Evolutionary conservation across 768 basidiomycete genomes (phyloP).

Genomic region (Solioccasus polychromus): DNA sequence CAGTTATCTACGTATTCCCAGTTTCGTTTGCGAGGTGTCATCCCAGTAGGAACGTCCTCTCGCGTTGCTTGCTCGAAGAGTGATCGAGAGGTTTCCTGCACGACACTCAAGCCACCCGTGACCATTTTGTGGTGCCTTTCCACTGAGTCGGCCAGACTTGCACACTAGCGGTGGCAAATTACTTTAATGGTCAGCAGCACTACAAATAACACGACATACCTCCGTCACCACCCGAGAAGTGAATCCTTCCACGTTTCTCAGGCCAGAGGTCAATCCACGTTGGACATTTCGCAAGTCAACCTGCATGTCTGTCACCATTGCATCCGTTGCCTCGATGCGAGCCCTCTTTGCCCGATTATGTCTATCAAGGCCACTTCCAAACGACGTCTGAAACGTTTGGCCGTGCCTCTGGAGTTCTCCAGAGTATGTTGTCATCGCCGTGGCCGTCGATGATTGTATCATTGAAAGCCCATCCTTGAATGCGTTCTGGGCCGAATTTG

Average conservation of each 20-base stretch:
- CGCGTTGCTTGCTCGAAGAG: conserved; percentile 56
- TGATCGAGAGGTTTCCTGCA: conserved; percentile 49
- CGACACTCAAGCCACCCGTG: conserved; percentile 41
- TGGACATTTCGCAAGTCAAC: conserved; percentile 52
- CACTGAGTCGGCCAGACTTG: conserved; percentile 38
- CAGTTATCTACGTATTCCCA: conserved; percentile 73
- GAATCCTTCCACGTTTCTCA: conserved; percentile 45
- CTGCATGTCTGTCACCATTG: conserved; percentile 48
- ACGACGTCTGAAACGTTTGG: conserved; percentile 42
- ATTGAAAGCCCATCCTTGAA: conserved; percentile 42
- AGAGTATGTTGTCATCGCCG: conserved; percentile 50
- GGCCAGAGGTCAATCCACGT: conserved; percentile 47
- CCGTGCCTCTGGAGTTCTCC: conserved; percentile 49
- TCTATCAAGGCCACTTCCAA: conserved; percentile 57
- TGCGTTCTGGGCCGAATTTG: conserved; percentile 37
- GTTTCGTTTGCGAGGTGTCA: conserved; percentile 71
- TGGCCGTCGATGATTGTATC: conserved; percentile 44
- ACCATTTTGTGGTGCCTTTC: conserved; percentile 45
- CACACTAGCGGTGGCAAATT: conserved; percentile 33
- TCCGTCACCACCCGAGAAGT: conserved; percentile 45
- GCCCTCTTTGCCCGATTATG: conserved; percentile 63
- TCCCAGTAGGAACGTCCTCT: conserved; percentile 66
- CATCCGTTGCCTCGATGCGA: conserved; percentile 56
- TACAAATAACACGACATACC: conserved; percentile 35
- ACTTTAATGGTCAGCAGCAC: not conserved